Evolutionary conservation across 2,329 filamentous ascomycete species (phyloP).

Genomic region (Paecilomyces dactylethromorphus): DNA sequence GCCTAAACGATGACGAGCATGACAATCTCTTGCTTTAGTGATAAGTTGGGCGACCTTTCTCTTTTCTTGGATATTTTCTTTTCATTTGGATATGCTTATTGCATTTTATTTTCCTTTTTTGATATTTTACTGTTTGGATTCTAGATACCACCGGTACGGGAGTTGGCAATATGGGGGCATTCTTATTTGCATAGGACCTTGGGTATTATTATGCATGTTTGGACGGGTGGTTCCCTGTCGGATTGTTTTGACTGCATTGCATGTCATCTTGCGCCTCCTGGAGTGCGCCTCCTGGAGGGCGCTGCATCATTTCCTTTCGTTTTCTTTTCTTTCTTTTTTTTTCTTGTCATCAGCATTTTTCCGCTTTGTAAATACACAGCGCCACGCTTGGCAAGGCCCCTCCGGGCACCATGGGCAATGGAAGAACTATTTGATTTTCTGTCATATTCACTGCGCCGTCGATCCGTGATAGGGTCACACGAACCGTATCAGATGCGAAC

Average conservation of each 20-base stretch:
- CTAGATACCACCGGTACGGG: background rate
- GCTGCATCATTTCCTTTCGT: background rate
- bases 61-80: background rate
- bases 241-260: background rate
- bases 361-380: background rate
- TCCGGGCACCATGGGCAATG: background rate
- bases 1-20: conserved; percentile 26
- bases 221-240: background rate
- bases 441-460: background rate
- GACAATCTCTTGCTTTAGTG: conserved; percentile 25
- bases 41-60: background rate
- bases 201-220: background rate
- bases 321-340: background rate
- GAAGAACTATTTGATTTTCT: background rate
- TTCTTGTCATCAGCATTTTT: too few relatives aligned
- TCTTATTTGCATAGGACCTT: background rate
- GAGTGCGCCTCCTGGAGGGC: background rate
- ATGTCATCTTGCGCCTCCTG: background rate
- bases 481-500: background rate
- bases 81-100: background rate
- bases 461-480: background rate
- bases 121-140: background rate
- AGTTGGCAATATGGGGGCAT: background rate
- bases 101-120: background rate
- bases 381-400: background rate